Base-by-base conservation (phyloP, 1,139 yeast genomes). In the Sugiyamaella paludigena region DNA sequence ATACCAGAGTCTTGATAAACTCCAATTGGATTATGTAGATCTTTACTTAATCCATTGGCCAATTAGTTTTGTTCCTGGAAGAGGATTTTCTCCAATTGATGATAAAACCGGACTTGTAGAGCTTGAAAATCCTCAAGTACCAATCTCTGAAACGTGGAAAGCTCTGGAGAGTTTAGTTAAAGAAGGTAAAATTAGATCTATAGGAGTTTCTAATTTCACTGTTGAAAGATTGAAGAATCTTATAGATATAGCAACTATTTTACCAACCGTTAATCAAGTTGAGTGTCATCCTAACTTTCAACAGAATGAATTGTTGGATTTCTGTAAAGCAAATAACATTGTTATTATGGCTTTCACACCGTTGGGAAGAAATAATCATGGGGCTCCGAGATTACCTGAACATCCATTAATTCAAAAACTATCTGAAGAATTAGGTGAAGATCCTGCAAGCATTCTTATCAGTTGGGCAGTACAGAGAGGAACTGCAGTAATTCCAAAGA, bases 231-330 rank as follows among this genome's bases (percentile, higher is more conserved):
- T 89, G 58, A 80, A 78, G 61, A 96, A 88, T 63, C 75, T 88
- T 61, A 80, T 81, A 52, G 5, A 3, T 4, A 5, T 3, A 19
- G 83, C 86, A 55, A 78, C 74, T 58, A 80, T 87, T 64, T 78
- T 74, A 60, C 96, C 97, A 43, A 85, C 85, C 44, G 88, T 80
- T 47, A 77, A 85, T 61, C 96, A 89, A 72, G 85, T 89, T 64
- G 97, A 89, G 74, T 92, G 86, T 70, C 96, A 88, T 68, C 96
- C 96, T 58, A 88, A 87, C 75, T 77, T 88, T 67, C 86, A 84
- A 59, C 96, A 88, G 72, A 78, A 78, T 53, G 74, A 74, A 58
- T 75, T 87, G 65, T 67, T 87, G 53, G 76, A 83, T 58, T 86
- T 71, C 63, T 85, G 78, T 55, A 79, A 85, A 66, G 62, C 70